These are phyloP conservation scores for Colletotrichum tanaceti DNA, from an alignment of 2,329 filamentous ascomycete species.

Conservation along the genomic window DNA sequence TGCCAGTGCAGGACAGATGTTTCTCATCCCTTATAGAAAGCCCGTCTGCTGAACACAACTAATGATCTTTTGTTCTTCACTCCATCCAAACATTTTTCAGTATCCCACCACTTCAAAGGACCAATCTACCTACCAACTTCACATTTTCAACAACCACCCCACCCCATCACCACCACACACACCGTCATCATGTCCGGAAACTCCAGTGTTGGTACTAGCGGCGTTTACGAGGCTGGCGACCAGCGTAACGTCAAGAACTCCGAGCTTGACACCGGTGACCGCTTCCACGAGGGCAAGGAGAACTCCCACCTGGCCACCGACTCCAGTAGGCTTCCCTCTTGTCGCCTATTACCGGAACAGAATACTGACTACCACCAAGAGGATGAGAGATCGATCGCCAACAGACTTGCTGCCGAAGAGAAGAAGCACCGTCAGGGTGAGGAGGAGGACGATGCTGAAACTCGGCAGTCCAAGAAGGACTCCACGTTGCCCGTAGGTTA, in stretches of 20 bases:
- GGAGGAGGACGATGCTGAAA: slow-evolving; percentile 54
- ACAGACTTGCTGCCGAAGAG: slow-evolving; percentile 74
- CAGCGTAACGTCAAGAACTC: slow-evolving; percentile 73
- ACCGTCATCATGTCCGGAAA: slow-evolving; percentile 51
- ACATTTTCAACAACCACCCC: background rate
- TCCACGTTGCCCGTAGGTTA: slow-evolving; percentile 68
- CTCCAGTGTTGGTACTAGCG: slow-evolving; percentile 74
- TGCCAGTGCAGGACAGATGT: background rate
- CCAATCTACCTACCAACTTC: background rate
- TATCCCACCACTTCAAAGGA: background rate
- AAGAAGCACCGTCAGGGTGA: slow-evolving; percentile 32
- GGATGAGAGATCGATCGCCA: slow-evolving; percentile 78
- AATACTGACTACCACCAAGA: slow-evolving; percentile 57
- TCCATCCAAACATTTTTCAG: background rate
- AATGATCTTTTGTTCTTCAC: background rate
- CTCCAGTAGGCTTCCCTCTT: slow-evolving; percentile 69
- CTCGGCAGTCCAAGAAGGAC: slow-evolving; percentile 64
- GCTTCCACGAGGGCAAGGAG: slow-evolving; percentile 78
- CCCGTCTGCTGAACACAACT: background rate
- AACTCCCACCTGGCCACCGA: slow-evolving; percentile 77
- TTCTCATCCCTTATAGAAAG: slow-evolving; percentile 16
- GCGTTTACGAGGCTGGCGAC: slow-evolving; percentile 81
- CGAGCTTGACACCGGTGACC: slow-evolving; percentile 58
- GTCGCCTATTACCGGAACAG: background rate
- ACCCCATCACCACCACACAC: background rate